Conservation (phyloP, 805 yeast genomes). For the Myxozyma neglecta region DNA sequence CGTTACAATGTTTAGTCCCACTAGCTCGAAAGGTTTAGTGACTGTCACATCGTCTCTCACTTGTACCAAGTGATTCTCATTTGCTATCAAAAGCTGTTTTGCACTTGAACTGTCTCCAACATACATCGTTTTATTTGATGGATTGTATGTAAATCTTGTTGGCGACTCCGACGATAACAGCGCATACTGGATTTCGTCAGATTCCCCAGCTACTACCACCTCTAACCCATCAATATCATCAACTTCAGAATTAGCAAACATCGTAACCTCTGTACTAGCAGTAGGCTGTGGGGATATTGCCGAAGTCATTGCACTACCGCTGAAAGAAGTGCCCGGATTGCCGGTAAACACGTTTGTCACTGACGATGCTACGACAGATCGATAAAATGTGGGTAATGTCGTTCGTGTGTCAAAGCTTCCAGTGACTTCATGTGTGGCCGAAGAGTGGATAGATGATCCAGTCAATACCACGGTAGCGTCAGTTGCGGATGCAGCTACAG, state of each 20-base stretch:
- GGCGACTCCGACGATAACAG: neutral
- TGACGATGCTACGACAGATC: neutral
- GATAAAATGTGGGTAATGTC: too few species aligned
- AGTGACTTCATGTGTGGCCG: neutral
- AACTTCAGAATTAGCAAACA: neutral
- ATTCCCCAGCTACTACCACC: neutral
- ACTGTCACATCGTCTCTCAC: neutral
- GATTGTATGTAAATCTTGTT: neutral
- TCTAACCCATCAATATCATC: neutral
- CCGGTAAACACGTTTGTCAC: neutral
- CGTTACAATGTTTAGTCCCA: slow-evolving; percentile 29
- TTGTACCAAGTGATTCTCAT: neutral
- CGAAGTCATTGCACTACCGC: too few species aligned
- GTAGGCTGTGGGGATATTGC: too few species aligned
- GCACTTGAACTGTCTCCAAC: neutral
- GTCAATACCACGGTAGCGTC: neutral
- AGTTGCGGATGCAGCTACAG: neutral
- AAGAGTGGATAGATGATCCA: neutral
- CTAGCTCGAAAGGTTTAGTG: neutral
- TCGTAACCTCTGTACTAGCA: neutral
- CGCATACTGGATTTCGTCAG: neutral
- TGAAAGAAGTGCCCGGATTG: too few species aligned
- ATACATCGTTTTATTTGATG: neutral
- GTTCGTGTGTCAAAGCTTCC: neutral
- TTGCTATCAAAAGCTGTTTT: neutral